phyloP scores from a whole-genome alignment of 805 yeast genomes.

The Cyberlindnera bimundalis region DNA sequence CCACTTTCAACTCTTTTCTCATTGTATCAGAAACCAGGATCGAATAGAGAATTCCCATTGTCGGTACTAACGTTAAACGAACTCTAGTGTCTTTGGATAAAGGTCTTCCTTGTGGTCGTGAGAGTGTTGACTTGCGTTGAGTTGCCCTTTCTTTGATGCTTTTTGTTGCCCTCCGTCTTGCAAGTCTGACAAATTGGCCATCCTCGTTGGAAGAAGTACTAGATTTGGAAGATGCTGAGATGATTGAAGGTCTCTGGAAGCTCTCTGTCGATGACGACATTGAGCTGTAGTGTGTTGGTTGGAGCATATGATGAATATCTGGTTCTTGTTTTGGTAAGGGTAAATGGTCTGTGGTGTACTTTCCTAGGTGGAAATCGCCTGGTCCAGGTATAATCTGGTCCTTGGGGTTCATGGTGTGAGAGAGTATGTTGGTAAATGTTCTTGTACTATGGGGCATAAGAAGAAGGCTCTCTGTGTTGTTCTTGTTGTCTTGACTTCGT shows the following conservation, averaged over 20 bases:
- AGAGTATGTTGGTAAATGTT: background rate
- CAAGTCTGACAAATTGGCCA: slow-evolving; percentile 22
- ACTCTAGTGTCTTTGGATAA: slow-evolving; percentile 50
- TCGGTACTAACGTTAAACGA: slow-evolving; percentile 44
- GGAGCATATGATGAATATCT: background rate
- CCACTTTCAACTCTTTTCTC: slow-evolving; percentile 23
- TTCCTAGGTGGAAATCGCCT: background rate
- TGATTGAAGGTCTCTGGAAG: slow-evolving; percentile 1
- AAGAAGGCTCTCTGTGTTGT: background rate
- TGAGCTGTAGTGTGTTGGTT: background rate
- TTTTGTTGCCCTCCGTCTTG: slow-evolving; percentile 25
- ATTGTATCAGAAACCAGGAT: slow-evolving; percentile 34
- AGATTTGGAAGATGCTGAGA: slow-evolving; percentile 4
- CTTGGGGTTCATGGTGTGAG: background rate
- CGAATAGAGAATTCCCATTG: slow-evolving; percentile 41
- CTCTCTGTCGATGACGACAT: slow-evolving; percentile 2
- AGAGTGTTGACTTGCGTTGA: slow-evolving; percentile 9
- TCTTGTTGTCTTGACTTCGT: too few relatives aligned
- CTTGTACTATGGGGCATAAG: background rate
- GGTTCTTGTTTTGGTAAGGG: background rate
- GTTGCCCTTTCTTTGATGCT: slow-evolving; percentile 21
- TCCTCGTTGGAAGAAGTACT: slow-evolving; percentile 10
- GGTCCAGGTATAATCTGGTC: background rate
- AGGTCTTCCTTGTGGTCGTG: slow-evolving; percentile 37
- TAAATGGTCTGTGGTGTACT: background rate